Evolutionary conservation across 2,329 filamentous ascomycete species (phyloP), one percentile per base, ranked within the genome.

Genomic region (Microthyrium microscopicum): DNA sequence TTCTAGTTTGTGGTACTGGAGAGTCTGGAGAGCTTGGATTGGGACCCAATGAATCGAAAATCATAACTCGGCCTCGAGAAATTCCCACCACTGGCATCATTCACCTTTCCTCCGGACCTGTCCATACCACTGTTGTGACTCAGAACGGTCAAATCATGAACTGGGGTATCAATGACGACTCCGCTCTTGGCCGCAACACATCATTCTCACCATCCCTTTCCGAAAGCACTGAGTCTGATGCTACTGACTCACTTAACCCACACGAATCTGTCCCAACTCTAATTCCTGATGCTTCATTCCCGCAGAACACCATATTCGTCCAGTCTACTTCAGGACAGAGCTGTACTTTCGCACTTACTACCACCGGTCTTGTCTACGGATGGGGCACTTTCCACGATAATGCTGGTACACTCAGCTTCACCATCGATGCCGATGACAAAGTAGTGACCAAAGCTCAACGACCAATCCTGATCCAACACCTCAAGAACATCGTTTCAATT

Each of bases 121-220:
- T 91, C 80, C 82, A 91, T 55, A 73, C 67, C 33, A 62, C 78
- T 40, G 80, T 76, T 3, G 58, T 89, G 33, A 87, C 82, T 31
- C 68, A 74, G 43, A 77, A 87, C 53, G 82, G 84, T 61, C 75
- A 74, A 56, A 78, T 91, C 44, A 59, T 83, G 34, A 84, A 79
- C 19, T 91, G 82, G 82, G 82, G 82, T 34, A 81, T 89, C 44
- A 89, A 89, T 50, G 82, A 91, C 48, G 74, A 84, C 48, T 77
- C 78, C 41, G 79, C 82, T 6, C 66, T 91, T 24, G 82, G 82
- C 26, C 67, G 82, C 48, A 69, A 80, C 48, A 85, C 78, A 3
- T 58, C 58, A 9, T 18, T 27, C 17, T n/a, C n/a, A n/a, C 25
- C 25, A 8, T 24, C 24, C 9, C 77, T 73, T 65, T 69, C 76